phyloP scores from a whole-genome alignment of 306 rosid species.

The Ormosia emarginata region DNA sequence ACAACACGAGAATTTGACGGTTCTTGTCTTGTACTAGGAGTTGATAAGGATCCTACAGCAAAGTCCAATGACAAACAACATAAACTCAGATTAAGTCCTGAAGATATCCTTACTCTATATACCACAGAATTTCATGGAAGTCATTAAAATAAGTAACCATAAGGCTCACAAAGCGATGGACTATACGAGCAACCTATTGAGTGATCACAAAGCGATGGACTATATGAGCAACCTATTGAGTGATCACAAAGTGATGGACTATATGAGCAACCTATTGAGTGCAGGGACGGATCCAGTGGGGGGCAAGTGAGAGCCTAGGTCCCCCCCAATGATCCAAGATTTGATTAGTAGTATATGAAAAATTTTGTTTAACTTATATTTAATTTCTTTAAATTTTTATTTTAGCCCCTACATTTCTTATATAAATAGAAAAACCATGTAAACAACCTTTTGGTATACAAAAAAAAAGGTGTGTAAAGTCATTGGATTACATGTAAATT shows the following conservation, averaged over 20 bases:
- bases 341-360: no score
- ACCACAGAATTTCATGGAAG: background rate
- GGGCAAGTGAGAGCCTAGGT: no score
- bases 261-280: background rate
- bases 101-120: background rate
- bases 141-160: background rate
- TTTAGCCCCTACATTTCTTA: no score
- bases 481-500: no score
- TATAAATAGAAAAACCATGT: no score
- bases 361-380: no score
- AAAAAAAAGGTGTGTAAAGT: no score
- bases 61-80: constrained; percentile 17
- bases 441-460: no score
- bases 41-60: constrained; percentile 48
- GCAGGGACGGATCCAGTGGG: no score
- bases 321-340: no score
- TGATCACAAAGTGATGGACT: background rate
- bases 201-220: background rate
- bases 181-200: background rate
- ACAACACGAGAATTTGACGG: constrained; percentile 51
- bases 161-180: background rate
- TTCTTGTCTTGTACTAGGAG: constrained; percentile 50
- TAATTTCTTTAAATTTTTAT: no score
- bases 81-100: background rate
- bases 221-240: background rate